Evolutionary conservation across 768 basidiomycete genomes (phyloP).

Genomic region (Boletus vermiculosoides): DNA sequence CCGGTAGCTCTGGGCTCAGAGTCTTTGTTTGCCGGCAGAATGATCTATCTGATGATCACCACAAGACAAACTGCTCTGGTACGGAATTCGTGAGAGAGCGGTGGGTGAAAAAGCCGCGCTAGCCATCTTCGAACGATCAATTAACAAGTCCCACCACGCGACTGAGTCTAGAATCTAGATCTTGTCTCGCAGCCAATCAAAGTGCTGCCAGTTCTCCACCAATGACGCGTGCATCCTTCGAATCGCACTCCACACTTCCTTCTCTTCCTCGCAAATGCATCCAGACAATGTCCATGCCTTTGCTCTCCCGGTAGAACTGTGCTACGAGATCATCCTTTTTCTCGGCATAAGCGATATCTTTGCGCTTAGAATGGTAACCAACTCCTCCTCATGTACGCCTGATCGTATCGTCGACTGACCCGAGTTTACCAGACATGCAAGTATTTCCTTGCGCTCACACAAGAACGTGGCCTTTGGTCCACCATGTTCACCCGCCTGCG

Average conservation of each 20-base stretch:
- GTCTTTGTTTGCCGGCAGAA: too few relatives aligned
- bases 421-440: constrained; percentile 25
- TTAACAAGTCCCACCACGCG: too few relatives aligned
- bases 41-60: too few relatives aligned
- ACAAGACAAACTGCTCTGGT: too few relatives aligned
- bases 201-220: neutral
- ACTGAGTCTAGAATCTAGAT: neutral
- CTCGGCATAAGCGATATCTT: constrained; percentile 19
- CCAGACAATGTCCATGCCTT: neutral
- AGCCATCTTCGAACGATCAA: too few relatives aligned
- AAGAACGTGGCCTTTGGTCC: constrained; percentile 20
- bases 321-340: constrained; percentile 10
- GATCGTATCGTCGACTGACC: neutral
- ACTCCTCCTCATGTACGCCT: neutral
- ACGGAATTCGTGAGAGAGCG: too few relatives aligned
- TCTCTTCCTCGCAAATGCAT: neutral
- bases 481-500: constrained; percentile 12
- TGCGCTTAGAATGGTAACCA: constrained; percentile 15
- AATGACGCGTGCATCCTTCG: neutral
- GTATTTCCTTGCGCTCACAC: constrained; percentile 16
- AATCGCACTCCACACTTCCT: too few relatives aligned
- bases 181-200: neutral
- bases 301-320: constrained; percentile 20
- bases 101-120: too few relatives aligned
- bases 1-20: too few relatives aligned